Conservation (phyloP, 176 grass and related monocot species). For the Oryza meridionalis region DNA sequence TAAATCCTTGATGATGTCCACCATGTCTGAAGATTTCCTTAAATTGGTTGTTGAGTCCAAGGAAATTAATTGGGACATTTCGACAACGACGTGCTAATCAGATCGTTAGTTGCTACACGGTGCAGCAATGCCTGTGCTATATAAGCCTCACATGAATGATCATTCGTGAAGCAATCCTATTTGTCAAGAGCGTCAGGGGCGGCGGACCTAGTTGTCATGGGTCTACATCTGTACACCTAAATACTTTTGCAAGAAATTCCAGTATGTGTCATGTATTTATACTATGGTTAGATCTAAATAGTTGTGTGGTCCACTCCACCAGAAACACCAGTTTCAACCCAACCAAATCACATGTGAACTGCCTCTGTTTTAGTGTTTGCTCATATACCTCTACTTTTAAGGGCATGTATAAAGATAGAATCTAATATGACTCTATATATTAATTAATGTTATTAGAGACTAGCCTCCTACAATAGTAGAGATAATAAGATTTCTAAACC, state of each 20-base stretch:
- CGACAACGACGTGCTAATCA: not conserved
- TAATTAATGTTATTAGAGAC: too few relatives aligned
- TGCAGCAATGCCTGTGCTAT: constrained; percentile 5
- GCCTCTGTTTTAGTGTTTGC: not conserved
- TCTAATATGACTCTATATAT: too few relatives aligned
- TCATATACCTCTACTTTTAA: not conserved
- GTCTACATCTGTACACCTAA: not conserved
- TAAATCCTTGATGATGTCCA: not conserved
- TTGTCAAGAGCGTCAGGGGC: not conserved
- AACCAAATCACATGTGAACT: not conserved
- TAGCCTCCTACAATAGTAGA: too few relatives aligned
- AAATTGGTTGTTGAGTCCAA: not conserved
- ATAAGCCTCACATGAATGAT: constrained; percentile 26
- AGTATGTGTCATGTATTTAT: not conserved
- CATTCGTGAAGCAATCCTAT: constrained; percentile 30
- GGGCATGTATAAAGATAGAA: too few relatives aligned
- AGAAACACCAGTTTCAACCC: not conserved
- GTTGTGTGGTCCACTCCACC: not conserved
- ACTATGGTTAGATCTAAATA: not conserved
- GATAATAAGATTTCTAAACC: too few relatives aligned
- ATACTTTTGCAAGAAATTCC: not conserved
- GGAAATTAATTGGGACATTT: not conserved
- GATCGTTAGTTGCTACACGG: not conserved
- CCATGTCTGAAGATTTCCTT: not conserved
- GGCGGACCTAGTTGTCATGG: not conserved